phyloP scores from a whole-genome alignment of 1,284 basidiomycete species.

The Ganoderma meredithae region DNA sequence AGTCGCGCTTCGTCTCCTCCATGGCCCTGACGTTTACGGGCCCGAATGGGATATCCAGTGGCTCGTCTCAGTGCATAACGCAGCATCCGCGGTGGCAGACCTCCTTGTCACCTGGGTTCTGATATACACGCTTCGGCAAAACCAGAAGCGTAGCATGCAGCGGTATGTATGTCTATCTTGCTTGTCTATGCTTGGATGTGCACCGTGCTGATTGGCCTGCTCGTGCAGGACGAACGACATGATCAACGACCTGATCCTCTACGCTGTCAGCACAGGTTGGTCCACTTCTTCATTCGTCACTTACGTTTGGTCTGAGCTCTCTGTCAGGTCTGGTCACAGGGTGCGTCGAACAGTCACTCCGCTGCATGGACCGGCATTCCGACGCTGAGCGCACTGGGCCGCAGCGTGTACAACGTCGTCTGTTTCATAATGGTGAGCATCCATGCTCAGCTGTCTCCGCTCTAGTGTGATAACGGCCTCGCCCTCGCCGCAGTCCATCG shows the following conservation, averaged over 20 bases:
- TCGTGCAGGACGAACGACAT: slow-evolving; percentile 12
- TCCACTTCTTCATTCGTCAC: background rate
- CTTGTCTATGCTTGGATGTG: background rate
- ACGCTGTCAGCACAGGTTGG: slow-evolving; percentile 15
- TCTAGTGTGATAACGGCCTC: background rate
- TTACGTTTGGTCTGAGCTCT: background rate
- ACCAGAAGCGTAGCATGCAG: slow-evolving; percentile 4
- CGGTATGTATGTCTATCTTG: background rate
- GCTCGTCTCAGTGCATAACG: slow-evolving; percentile 13
- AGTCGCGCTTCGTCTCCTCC: background rate
- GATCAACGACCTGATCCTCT: slow-evolving; percentile 9
- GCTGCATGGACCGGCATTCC: background rate
- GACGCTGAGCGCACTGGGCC: background rate
- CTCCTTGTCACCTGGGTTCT: slow-evolving; percentile 12
- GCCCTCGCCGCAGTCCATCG: background rate
- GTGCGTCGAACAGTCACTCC: background rate
- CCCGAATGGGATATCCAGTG: background rate
- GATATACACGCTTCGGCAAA: slow-evolving; percentile 14
- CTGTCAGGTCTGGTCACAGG: slow-evolving; percentile 1
- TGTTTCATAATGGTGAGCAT: slow-evolving; percentile 14
- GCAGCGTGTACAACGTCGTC: slow-evolving; percentile 15
- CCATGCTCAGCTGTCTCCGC: background rate
- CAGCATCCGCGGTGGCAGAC: slow-evolving; percentile 12
- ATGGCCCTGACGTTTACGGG: background rate
- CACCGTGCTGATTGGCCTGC: background rate